Evolutionary conservation across 306 rosid species (phyloP).

Genomic region (Corylus avellana): DNA sequence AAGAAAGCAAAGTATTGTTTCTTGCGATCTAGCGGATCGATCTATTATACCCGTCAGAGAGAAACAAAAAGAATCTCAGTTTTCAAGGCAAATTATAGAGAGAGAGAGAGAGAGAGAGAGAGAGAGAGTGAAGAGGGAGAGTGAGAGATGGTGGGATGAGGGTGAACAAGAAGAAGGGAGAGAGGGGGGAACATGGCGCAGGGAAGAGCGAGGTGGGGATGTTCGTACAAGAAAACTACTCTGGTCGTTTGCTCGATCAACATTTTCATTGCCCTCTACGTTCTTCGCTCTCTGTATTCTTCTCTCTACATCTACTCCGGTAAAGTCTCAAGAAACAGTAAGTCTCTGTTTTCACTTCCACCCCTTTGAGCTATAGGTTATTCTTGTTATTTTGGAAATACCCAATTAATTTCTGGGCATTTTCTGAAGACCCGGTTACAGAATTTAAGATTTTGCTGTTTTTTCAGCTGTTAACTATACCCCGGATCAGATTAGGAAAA

Average conservation of each 20-base stretch:
- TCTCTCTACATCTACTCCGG: constrained; percentile 87
- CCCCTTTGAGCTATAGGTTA: not conserved
- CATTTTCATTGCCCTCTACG: constrained; percentile 84
- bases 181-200: constrained; percentile 70
- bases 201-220: constrained; percentile 63
- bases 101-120: constrained; percentile 39
- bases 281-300: constrained; percentile 83
- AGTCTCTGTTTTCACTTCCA: constrained; percentile 18
- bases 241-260: constrained; percentile 74
- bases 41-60: constrained; percentile 11
- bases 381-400: not conserved
- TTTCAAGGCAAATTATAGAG: not conserved
- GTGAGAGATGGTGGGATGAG: constrained; percentile 83
- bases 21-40: not conserved
- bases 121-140: constrained; percentile 16
- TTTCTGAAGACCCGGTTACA: not conserved
- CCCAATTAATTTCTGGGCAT: not conserved
- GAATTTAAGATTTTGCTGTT: constrained; percentile 9
- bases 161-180: constrained; percentile 42
- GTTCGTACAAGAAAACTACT: constrained; percentile 85
- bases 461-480: constrained; percentile 67
- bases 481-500: constrained; percentile 85
- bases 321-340: constrained; percentile 56
- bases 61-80: not conserved
- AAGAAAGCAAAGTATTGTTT: not conserved